These are phyloP conservation scores for Aureobasidium sp. DNA, from an alignment of 2,329 filamentous ascomycete species.

Conservation along the genomic window DNA sequence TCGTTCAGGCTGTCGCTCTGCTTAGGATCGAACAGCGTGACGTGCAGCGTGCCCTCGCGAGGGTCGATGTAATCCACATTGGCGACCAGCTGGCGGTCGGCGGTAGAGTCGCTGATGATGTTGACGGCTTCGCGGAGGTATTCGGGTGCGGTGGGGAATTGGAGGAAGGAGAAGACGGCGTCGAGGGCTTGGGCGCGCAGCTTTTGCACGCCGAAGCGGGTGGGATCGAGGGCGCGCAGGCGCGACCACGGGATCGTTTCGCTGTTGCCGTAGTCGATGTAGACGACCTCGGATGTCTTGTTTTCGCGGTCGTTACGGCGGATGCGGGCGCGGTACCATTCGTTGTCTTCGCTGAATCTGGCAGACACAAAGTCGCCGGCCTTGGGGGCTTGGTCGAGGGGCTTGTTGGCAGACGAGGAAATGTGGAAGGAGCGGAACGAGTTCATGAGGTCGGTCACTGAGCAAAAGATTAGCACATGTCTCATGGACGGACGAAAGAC, in stretches of 20 bases:
- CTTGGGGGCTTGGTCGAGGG: constrained; percentile 72
- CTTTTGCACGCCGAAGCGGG: constrained; percentile 72
- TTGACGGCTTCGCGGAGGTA: constrained; percentile 75
- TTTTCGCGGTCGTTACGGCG: constrained; percentile 86
- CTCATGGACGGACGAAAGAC: neutral
- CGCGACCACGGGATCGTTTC: constrained; percentile 80
- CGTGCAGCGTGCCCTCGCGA: constrained; percentile 73
- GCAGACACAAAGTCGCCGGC: constrained; percentile 86
- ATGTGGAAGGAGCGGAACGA: constrained; percentile 88
- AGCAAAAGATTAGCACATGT: neutral
- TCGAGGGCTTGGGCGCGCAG: constrained; percentile 84
- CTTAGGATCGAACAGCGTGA: constrained; percentile 80
- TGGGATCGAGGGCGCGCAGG: constrained; percentile 71
- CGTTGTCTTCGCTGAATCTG: constrained; percentile 78
- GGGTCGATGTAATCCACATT: constrained; percentile 78
- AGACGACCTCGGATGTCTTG: constrained; percentile 83
- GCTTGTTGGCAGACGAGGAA: constrained; percentile 69
- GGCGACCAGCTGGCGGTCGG: constrained; percentile 68
- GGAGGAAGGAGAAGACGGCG: constrained; percentile 78
- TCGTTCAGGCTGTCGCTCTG: constrained; percentile 56
- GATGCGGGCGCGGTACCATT: constrained; percentile 92
- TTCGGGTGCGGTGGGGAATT: constrained; percentile 74
- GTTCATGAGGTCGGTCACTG: constrained; percentile 75
- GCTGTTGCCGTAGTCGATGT: constrained; percentile 93
- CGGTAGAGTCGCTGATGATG: constrained; percentile 68